Percentiles rank a stretch among this genome's conserved stretches.
These are phyloP conservation scores for Extremus antarcticus DNA, from an alignment of 495 filamentous ascomycete genomes.

Conservation along the genomic window DNA sequence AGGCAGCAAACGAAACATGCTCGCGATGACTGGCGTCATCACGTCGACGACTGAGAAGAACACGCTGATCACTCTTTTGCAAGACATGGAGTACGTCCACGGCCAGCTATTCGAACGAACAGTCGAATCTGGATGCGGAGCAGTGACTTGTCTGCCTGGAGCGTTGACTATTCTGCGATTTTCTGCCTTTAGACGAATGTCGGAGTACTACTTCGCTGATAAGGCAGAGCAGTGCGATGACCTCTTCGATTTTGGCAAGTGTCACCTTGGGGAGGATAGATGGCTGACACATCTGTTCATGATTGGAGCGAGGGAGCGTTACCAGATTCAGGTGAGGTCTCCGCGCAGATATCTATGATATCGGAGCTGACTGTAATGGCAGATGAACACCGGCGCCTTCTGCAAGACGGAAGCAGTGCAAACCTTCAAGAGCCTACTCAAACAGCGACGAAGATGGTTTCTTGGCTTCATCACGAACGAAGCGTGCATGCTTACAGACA, in stretches of 20 bases:
- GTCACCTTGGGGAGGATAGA: conserved; percentile 89
- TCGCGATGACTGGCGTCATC: conserved; percentile 97
- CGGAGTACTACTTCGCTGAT: conserved; percentile 97
- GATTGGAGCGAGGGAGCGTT: conserved; percentile 50
- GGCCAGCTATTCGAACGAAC: conserved; percentile 95
- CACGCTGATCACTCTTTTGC: conserved; percentile 78
- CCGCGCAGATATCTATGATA: not conserved
- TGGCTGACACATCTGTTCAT: conserved; percentile 99
- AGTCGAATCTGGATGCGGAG: conserved; percentile 89
- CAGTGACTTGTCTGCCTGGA: conserved; percentile 90
- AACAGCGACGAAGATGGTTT: conserved; percentile 95
- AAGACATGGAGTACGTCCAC: conserved; percentile 98
- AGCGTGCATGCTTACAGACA: conserved; percentile 95
- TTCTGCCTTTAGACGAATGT: conserved; percentile 93
- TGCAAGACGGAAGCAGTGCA: conserved; percentile 98
- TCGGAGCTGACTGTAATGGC: conserved; percentile 78
- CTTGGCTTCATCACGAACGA: conserved; percentile 97
- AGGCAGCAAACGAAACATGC: conserved; percentile 67
- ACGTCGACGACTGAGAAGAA: conserved; percentile 88
- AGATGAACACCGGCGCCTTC: conserved; percentile 94
- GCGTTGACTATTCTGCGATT: conserved; percentile 92
- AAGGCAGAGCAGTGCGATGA: conserved; percentile 94
- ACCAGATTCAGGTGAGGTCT: not conserved
- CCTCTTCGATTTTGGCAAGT: conserved; percentile 93
- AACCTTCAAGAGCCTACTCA: conserved; percentile 73